Conservation (phyloP, 1,284 basidiomycete species). For the Ceratobasidium sp. region DNA sequence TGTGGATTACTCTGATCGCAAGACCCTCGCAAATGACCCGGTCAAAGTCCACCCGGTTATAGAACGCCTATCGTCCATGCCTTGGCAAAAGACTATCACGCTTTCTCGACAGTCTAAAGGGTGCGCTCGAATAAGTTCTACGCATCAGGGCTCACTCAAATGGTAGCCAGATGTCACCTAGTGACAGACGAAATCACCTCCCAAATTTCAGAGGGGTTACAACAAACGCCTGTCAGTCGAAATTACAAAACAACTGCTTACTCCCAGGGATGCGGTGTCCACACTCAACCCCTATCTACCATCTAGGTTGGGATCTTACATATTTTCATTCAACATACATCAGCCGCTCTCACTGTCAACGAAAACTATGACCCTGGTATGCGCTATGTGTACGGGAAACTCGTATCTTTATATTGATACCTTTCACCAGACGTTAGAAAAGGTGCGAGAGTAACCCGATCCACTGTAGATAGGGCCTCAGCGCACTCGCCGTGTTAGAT, state of each 20-base stretch:
- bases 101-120: conserved; percentile 70
- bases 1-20: no score
- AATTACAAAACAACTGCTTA: no score
- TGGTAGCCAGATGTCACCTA: conserved; percentile 72
- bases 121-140: conserved; percentile 29
- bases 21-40: no score
- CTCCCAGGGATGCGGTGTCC: no score
- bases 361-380: conserved; percentile 83
- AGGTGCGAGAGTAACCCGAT: no score
- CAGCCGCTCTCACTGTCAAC: conserved; percentile 87
- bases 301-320: conserved; percentile 75
- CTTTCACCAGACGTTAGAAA: conserved; percentile 59
- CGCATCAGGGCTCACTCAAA: not conserved
- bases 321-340: conserved; percentile 84
- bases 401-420: conserved; percentile 48
- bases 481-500: conserved; percentile 59
- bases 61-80: conserved; percentile 67
- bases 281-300: conserved; percentile 7
- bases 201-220: conserved; percentile 79
- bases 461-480: not conserved
- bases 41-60: no score
- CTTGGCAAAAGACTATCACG: conserved; percentile 91
- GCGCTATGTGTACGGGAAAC: conserved; percentile 29
- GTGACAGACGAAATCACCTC: conserved; percentile 80
- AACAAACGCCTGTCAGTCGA: conserved; percentile 68